phyloP scores from a whole-genome alignment of 1,284 basidiomycete species.

The Pulveroboletus sp. region DNA sequence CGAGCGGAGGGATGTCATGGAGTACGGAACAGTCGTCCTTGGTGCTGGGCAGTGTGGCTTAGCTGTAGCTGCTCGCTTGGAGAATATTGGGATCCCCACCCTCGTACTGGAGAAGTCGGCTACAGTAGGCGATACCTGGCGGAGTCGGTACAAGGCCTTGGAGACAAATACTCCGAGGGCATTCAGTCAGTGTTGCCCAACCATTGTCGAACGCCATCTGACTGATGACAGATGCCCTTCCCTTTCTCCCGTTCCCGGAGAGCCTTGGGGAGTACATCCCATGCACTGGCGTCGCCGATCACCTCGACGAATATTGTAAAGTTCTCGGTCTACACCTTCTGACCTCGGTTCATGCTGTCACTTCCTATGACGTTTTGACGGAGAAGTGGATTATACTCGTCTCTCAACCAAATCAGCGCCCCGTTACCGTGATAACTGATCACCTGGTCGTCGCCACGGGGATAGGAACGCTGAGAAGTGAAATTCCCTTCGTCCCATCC shows the following conservation, averaged over 20 bases:
- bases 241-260: conserved; percentile 18
- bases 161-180: conserved; percentile 20
- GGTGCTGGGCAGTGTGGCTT: conserved; percentile 25
- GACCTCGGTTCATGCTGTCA: conserved; percentile 5
- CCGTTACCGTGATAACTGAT: conserved; percentile 4
- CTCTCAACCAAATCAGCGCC: background rate
- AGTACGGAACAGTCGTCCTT: conserved; percentile 14
- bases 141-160: conserved; percentile 21
- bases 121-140: conserved; percentile 18
- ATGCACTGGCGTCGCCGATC: conserved; percentile 9
- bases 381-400: conserved; percentile 8
- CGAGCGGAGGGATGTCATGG: background rate
- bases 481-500: conserved; percentile 4
- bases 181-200: conserved; percentile 9
- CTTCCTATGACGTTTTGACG: conserved; percentile 2
- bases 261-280: conserved; percentile 1
- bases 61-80: conserved; percentile 18
- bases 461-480: conserved; percentile 7
- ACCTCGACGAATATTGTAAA: conserved; percentile 17
- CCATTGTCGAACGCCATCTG: too few species aligned
- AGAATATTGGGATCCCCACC: conserved; percentile 16
- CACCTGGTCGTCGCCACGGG: conserved; percentile 17
- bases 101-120: conserved; percentile 16
- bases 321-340: conserved; percentile 17
- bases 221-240: conserved; percentile 7